These are phyloP conservation scores for Candida michaelii DNA, from an alignment of 805 yeast species.

Conservation along the genomic window DNA sequence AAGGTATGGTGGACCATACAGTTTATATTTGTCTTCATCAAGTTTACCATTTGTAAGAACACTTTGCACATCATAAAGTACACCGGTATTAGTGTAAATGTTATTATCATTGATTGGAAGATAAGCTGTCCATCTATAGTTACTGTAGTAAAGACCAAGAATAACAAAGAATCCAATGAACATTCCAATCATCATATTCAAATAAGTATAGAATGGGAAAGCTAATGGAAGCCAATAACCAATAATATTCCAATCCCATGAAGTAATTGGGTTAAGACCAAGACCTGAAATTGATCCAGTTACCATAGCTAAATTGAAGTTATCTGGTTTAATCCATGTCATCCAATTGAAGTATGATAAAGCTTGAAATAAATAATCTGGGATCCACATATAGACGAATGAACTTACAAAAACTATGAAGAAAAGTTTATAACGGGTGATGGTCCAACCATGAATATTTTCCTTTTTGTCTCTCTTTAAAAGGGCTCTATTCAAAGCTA, in stretches of 20 bases:
- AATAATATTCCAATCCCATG: conserved; percentile 53
- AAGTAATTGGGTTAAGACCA: conserved; percentile 54
- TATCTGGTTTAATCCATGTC: conserved; percentile 56
- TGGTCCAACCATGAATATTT: conserved; percentile 30
- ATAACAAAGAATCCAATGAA: conserved; percentile 20
- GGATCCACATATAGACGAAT: conserved; percentile 47
- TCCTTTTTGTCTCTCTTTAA: conserved; percentile 23
- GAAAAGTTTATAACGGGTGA: conserved; percentile 25
- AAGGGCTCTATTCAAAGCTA: conserved; percentile 31
- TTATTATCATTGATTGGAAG: conserved; percentile 43
- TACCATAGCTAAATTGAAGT: conserved; percentile 46
- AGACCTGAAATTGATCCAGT: conserved; percentile 49
- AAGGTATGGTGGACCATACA: conserved; percentile 30
- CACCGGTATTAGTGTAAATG: conserved; percentile 51
- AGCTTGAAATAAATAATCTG: conserved; percentile 42
- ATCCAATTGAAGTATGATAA: conserved; percentile 53
- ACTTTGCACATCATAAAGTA: conserved; percentile 39
- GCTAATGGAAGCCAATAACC: conserved; percentile 31
- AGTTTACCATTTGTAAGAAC: conserved; percentile 39
- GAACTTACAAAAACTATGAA: conserved; percentile 21
- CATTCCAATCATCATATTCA: conserved; percentile 19
- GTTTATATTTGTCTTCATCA: conserved; percentile 21
- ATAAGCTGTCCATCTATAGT: conserved; percentile 24
- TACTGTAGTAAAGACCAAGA: conserved; percentile 21
- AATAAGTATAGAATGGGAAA: conserved; percentile 39